These are phyloP conservation scores for Halophytophthora batemanensis DNA, from an alignment of 352 stramenopile genomes.

Conservation along the genomic window DNA sequence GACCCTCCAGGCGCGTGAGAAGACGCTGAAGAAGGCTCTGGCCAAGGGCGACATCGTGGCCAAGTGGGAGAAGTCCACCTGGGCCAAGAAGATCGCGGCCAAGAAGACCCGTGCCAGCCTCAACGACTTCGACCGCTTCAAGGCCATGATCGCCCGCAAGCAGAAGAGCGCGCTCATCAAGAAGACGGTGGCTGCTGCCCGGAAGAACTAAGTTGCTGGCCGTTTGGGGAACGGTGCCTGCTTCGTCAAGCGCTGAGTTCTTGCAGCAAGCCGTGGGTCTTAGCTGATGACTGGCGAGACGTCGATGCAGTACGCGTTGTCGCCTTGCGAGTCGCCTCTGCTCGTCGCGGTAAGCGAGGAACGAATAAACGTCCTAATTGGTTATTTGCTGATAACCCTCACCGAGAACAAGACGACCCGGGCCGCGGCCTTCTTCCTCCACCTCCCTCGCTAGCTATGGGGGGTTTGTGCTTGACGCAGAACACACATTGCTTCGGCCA, in stretches of 20 bases:
- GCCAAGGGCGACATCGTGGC: conserved; percentile 84
- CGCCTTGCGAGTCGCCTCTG: not conserved
- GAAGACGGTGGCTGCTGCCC: conserved; percentile 77
- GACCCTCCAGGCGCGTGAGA: conserved; percentile 91
- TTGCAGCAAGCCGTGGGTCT: no score
- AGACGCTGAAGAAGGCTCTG: conserved; percentile 93
- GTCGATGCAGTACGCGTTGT: no score
- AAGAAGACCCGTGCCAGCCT: conserved; percentile 95
- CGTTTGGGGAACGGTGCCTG: conserved; percentile 4
- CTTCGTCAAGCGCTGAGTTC: conserved; percentile 2
- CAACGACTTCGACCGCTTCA: conserved; percentile 99
- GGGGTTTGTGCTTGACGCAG: no score
- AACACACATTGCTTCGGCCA: no score
- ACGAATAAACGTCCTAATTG: conserved; percentile 40
- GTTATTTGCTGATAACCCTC: conserved; percentile 30
- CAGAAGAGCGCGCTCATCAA: conserved; percentile 96
- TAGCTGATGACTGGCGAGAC: no score
- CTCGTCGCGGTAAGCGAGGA: conserved; percentile 14
- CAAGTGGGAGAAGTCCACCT: conserved; percentile 95
- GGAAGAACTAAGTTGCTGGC: conserved; percentile 63
- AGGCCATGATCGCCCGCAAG: conserved; percentile 99
- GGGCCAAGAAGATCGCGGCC: conserved; percentile 97
- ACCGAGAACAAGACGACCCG: no score
- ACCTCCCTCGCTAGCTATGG: no score
- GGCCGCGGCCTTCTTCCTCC: no score